Base-by-base conservation (phyloP, 148 eudicot genomes). In the Cornus controversa region DNA sequence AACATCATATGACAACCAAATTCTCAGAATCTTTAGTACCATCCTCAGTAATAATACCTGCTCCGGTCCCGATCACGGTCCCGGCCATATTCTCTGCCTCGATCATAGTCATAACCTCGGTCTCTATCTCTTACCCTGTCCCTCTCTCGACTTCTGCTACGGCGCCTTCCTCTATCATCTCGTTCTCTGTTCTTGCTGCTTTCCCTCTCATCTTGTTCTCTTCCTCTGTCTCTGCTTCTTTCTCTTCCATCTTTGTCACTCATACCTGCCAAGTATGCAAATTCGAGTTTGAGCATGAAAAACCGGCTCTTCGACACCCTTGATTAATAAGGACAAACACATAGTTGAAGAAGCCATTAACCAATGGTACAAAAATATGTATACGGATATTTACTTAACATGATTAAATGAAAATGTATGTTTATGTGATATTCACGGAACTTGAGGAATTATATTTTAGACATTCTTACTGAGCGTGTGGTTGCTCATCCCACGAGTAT, bases 201-300 rank as follows among this genome's bases (percentile, higher is more conserved):
- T 66, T 86, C 89, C 58, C 89, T 88, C 42, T 78, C 86, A 62
- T 88, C 91, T 63, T 84, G 80, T 3, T 81, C 86, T 22, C 85
- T 83, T 10, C 87, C 90, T n/a, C 84, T 73, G 72, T 84, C 87
- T 72, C 85, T 87, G 85, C 88, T 85, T 78, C 82, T 86, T 31
- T 90, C 93, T 87, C 84, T 90, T 67, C 66, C 82, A 67, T 89
- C 94, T 81, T 88, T 82, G 31, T 91, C 97, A 80, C 87, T 87
- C 65, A 79, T 81, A 73, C 86, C 92, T 90, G 88, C 47, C 31
- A 31, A 31, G 34, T 1, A 31, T 31, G 34, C 34, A 31, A 31
- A 31, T 31, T 31, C 4, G 34, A 31, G 34, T 31, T 31, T 31
- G 34, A 31, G 34, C 4, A 31, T 31, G 34, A 31, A 31, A 31